Evolutionary conservation across 2,329 filamentous ascomycete species (phyloP), one percentile per base, ranked within the genome.

Genomic region (Hymenotorrendiella dingleyae): DNA sequence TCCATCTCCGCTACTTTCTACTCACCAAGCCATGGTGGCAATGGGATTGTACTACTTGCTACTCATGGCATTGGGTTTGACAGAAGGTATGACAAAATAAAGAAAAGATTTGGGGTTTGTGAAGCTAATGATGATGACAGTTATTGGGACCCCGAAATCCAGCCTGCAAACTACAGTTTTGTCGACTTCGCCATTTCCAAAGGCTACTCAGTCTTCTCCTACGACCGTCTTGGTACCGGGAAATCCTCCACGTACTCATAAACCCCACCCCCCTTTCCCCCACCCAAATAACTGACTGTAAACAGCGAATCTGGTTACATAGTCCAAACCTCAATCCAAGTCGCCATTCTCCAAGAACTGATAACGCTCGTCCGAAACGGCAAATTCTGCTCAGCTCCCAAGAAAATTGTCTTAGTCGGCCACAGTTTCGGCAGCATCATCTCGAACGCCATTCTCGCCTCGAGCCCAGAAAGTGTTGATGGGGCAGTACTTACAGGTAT

Each of bases 401-500:
- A 48, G 8, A 69, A 73, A 53, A 62, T 78, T 19, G 64, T 78
- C n/a, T 78, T 83, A 56, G 65, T 80, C n/a, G 80, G 80, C 9
- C 79, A 84, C 63, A 79, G 74, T 0, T 83, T 79, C 52, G 80
- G 80, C 24, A 77, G 76, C 0, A 61, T 71, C 12, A 72, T 78
- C 49, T 73, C 70, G 3, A 79, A 76, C 60, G 69, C 63, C 34
- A 65, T 83, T 16, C 69, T 74, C 6, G 66, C 67, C 28, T 55
- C 64, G 42, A 63, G 74, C 50, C 76, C 77, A 1, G 54, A 67
- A 42, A 64, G 75, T 43, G 76, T 72, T 27, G 72, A 82, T 49
- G 76, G 70, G 26, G 65, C 82, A 27, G 61, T 80, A 36, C 66
- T 83, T 3, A 82, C 78, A 2, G 79, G 79, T 1, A 82, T 75